phyloP scores from a whole-genome alignment of 768 basidiomycete species.

The Amanita exitialis region DNA sequence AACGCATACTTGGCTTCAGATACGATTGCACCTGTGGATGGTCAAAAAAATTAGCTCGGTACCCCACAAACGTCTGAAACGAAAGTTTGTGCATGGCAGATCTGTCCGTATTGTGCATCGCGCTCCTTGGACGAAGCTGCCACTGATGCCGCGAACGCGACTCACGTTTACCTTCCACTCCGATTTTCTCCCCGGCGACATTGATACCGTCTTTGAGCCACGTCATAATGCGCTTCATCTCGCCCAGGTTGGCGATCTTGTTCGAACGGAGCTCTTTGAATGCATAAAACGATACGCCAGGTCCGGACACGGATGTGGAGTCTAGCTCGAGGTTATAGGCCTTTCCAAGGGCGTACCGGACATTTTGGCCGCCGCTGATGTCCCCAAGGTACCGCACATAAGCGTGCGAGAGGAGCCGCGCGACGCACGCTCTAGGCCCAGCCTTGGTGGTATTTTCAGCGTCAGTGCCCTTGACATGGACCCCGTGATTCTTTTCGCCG shows the following conservation, averaged over 20 bases:
- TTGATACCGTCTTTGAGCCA: slow-evolving; percentile 50
- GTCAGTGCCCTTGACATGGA: neutral
- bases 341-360: slow-evolving; percentile 52
- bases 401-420: slow-evolving; percentile 60
- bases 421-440: slow-evolving; percentile 21
- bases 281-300: slow-evolving; percentile 58
- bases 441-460: too few relatives aligned
- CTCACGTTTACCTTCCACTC: neutral
- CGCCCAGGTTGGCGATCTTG: slow-evolving; percentile 38
- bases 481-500: neutral
- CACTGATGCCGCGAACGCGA: neutral
- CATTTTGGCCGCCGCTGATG: slow-evolving; percentile 68
- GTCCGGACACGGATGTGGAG: slow-evolving; percentile 23
- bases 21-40: slow-evolving; percentile 28
- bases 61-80: neutral
- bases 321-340: slow-evolving; percentile 46
- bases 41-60: neutral
- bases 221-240: slow-evolving; percentile 66
- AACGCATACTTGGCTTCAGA: slow-evolving; percentile 42
- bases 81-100: too few relatives aligned
- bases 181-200: slow-evolving; percentile 29
- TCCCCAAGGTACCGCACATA: slow-evolving; percentile 83
- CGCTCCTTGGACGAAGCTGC: too few relatives aligned
- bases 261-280: slow-evolving; percentile 47
- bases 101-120: too few relatives aligned